Base-by-base conservation (phyloP, 2,329 filamentous ascomycete species). In the Elsinoe perseae region DNA sequence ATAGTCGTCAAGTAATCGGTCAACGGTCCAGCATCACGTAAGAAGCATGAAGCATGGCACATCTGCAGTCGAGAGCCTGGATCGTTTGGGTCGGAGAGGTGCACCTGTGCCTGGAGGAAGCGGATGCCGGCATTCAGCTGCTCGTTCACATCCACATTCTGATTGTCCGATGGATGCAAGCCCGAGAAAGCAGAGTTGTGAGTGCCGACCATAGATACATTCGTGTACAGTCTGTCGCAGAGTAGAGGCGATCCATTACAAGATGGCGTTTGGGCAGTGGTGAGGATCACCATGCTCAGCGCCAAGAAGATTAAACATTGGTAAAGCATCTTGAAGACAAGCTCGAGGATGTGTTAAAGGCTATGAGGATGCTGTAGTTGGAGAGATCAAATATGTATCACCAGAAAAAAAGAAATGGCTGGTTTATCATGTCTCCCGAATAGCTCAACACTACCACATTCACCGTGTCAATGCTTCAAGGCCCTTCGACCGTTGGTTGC, bases 91-190 rank as follows among this genome's bases (percentile, higher is more conserved):
- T 86, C 69, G 10, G 23, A 52, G 16, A 43, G 40, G 73, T 91
- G 87, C 1, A 89, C 82, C 69, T 91, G 87, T 0, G 78, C 83
- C 58, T 86, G 81, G 12, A 92, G 77, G 36, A 91, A 72, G 14
- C 87, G 80, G 28, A 92, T 76, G n/a, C 87, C 87, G 3, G 85
- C 81, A 56, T 83, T 78, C 53, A 91, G 79, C 64, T 86, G 83
- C 1, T 72, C 70, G 21, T 76, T 76, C 21, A 83, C 77, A 4
- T 46, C 40, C 52, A 82, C 53, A 16, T 56, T 43, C 18, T 56
- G 53, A 23, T 56, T 56, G 28, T 56, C 53, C 4, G 53, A 34
- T 3, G 53, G 53, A 44, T 64, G 57, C 68, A 85, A 84, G 38
- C 84, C 81, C 38, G 84, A 77, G 64, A 87, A 87, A 34, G 82